Evolutionary conservation across 1,284 basidiomycete species (phyloP).

Genomic region (Phellinidium pouzarii): DNA sequence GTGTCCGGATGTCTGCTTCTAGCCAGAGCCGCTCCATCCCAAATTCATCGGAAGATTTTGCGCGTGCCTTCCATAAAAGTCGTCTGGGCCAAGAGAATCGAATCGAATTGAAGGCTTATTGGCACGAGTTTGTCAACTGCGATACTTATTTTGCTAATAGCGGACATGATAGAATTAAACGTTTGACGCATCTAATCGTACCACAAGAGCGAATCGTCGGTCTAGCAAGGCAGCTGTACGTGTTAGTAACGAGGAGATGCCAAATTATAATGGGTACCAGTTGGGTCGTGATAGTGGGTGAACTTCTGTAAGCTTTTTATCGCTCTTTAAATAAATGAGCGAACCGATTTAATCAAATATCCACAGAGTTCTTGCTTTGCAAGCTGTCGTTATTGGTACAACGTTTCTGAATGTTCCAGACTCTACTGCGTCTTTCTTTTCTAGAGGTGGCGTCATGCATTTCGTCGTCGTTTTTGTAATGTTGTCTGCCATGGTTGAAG

Average conservation of each 20-base stretch:
- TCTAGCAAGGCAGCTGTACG: constrained; percentile 26
- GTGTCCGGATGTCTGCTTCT: background rate
- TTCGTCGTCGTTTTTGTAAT: constrained; percentile 37
- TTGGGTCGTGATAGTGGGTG: constrained; percentile 22
- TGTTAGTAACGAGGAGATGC: constrained; percentile 28
- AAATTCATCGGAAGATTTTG: constrained; percentile 10
- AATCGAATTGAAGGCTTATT: constrained; percentile 5
- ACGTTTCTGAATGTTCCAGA: constrained; percentile 37
- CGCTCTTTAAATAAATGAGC: background rate
- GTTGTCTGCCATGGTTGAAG: constrained; percentile 38
- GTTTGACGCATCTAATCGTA: background rate
- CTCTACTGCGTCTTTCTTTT: constrained; percentile 38
- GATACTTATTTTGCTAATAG: constrained; percentile 18
- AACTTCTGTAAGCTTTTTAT: background rate
- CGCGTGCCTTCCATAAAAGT: constrained; percentile 1
- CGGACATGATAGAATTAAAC: constrained; percentile 15
- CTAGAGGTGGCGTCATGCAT: constrained; percentile 42
- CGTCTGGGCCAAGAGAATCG: constrained; percentile 2
- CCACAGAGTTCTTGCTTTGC: constrained; percentile 21
- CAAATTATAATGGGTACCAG: constrained; percentile 31
- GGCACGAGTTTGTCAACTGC: constrained; percentile 8
- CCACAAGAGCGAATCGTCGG: constrained; percentile 21
- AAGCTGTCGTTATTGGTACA: constrained; percentile 37
- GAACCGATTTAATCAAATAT: background rate
- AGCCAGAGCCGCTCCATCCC: constrained; percentile 2